Conservation (phyloP, 1,139 yeast genomes). For the Yamadazyma dendronema region DNA sequence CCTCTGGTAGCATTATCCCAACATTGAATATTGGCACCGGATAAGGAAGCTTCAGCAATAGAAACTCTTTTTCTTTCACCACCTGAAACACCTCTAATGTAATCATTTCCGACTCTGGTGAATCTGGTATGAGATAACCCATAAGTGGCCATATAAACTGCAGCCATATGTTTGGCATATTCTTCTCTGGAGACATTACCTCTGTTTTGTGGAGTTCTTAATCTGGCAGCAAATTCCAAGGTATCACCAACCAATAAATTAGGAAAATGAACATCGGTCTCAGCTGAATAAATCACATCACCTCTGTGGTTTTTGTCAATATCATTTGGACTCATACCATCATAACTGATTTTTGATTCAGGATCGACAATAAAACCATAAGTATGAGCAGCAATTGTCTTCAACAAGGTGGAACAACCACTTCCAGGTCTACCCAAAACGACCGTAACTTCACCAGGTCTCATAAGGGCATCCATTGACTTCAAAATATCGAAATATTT, state of each 20-base stretch:
- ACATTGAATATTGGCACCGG: conserved; percentile 44
- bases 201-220: conserved; percentile 43
- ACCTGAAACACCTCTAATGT: conserved; percentile 41
- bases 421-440: conserved; percentile 40
- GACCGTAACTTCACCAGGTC: conserved; percentile 36
- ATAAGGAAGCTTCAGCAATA: conserved; percentile 40
- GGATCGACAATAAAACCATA: conserved; percentile 33
- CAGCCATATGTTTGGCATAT: conserved; percentile 43
- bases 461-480: conserved; percentile 32
- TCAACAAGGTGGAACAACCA: conserved; percentile 35
- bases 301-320: conserved; percentile 47
- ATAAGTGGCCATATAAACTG: conserved; percentile 43
- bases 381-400: conserved; percentile 34
- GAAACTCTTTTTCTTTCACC: conserved; percentile 48
- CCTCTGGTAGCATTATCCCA: conserved; percentile 69
- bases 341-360: conserved; percentile 37
- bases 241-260: conserved; percentile 53
- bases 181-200: conserved; percentile 35
- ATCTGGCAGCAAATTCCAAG: conserved; percentile 41
- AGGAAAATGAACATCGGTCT: conserved; percentile 54
- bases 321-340: conserved; percentile 49
- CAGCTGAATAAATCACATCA: conserved; percentile 53
- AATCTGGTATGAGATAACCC: conserved; percentile 35
- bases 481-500: conserved; percentile 31
- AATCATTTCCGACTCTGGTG: conserved; percentile 39